Base-by-base conservation (phyloP, 2,329 filamentous ascomycete species). In the Mycogone perniciosa region DNA sequence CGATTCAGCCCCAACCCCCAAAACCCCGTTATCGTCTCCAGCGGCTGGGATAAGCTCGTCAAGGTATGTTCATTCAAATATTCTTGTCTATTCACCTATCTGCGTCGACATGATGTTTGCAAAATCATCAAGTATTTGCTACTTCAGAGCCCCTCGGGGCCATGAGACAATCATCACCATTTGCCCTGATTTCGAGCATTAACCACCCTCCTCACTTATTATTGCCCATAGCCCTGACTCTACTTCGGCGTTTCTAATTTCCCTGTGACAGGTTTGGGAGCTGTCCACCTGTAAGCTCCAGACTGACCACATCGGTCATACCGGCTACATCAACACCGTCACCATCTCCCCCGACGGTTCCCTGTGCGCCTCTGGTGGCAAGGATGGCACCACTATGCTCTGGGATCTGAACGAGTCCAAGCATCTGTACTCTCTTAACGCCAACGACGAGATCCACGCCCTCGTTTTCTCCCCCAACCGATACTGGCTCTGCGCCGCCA, bases 401-500 rank as follows among this genome's bases (percentile, higher is more conserved):
- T 99, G 93, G 93, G 93, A 97, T 75, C 85, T 99, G 68, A 99
- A 99, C 85, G 93, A 99, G 88, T 96, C 91, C 74, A 99, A 99
- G 89, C 93, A 99, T 84, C 88, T 99, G 70, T 99, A 99, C 88
- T 97, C 92, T 61, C 89, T 99, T 72, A 93, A 91, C 78, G 93
- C 93, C 73, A 93, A 92, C 76, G 92, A 99, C 76, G 93, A 97
- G 86, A 99, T 99, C 83, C 93, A 99, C 81, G 92, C 93, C 65
- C 92, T 99, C 64, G 93, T 97, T 76, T 99, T 99, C 89, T 97
- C 93, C 61, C 93, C 93, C 72, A 99, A 99, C 89, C 88, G 93
- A 76, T 99, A 99, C 89, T 99, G 93, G 93, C 86, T 99, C 66
- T 99, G 93, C 84, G 93, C 93, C 71, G 93, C 93, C 72, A 99